Percentiles rank a stretch among this genome's conserved stretches.
phyloP scores from a whole-genome alignment of 352 stramenopile species.

The Chrysophaeum taylorii region DNA sequence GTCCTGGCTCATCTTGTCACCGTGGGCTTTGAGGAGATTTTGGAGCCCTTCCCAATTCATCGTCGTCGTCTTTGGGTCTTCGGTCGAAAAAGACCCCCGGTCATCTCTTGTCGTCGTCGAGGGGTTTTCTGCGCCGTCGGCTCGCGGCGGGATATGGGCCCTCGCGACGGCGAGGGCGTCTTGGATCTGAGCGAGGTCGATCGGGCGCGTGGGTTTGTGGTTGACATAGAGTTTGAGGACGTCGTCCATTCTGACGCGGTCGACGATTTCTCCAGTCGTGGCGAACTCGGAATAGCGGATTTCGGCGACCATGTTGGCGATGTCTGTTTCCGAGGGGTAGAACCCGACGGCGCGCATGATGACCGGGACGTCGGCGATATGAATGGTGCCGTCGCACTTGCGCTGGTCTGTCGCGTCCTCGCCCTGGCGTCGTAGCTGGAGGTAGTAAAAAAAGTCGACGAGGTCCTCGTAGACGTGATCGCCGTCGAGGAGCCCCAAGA shows the following conservation, averaged over 20 bases:
- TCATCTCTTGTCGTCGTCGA: no score
- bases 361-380: conserved; percentile 71
- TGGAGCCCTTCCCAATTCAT: no score
- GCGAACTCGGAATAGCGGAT: conserved; percentile 41
- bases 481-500: conserved; percentile 67
- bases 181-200: no score
- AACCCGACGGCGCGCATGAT: conserved; percentile 78
- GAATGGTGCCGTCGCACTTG: conserved; percentile 44
- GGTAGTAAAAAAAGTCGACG: conserved; percentile 86
- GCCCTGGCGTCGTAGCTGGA: conserved; percentile 63
- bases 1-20: no score
- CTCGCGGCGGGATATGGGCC: no score
- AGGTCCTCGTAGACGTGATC: conserved; percentile 74
- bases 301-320: conserved; percentile 45
- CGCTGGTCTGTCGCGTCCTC: not conserved
- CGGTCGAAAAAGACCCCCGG: no score
- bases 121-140: no score
- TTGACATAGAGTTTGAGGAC: conserved; percentile 82
- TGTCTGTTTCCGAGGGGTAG: conserved; percentile 77
- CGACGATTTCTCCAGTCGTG: conserved; percentile 34
- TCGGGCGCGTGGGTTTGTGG: no score
- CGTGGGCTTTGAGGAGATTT: no score
- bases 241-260: conserved; percentile 38
- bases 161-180: no score
- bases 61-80: no score